Percentiles rank a stretch among this genome's conserved stretches.
Conservation (phyloP, 768 basidiomycete species). For the Coprinellus aureogranulatus region DNA sequence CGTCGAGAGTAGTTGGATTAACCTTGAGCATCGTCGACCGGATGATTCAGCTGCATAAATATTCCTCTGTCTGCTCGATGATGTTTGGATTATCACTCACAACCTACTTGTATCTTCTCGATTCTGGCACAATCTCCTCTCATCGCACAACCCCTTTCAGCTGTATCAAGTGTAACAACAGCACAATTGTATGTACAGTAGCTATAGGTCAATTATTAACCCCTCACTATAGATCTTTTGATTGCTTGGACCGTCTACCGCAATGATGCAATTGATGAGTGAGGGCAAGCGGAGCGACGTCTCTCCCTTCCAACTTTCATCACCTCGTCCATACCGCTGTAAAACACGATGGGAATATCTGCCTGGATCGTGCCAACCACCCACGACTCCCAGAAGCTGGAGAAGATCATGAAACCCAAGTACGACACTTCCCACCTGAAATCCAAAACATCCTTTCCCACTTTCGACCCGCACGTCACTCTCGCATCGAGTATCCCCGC, state of each 20-base stretch:
- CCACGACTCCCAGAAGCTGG: conserved; percentile 42
- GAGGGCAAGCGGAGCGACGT: too few species aligned
- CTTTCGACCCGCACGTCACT: conserved; percentile 70
- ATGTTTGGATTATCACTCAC: background rate
- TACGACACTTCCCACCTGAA: conserved; percentile 22
- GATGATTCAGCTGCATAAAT: background rate
- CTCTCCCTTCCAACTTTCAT: background rate
- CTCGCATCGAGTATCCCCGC: conserved; percentile 44
- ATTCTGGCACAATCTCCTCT: background rate
- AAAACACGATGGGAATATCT: conserved; percentile 23
- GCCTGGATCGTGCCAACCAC: conserved; percentile 69
- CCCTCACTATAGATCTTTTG: background rate
- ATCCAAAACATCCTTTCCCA: conserved; percentile 50
- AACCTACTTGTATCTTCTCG: background rate
- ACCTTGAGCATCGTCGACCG: conserved; percentile 35
- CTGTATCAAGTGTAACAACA: background rate
- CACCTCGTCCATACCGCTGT: background rate
- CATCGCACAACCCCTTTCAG: background rate
- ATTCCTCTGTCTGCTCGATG: background rate
- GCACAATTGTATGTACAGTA: background rate
- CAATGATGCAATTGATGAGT: too few species aligned
- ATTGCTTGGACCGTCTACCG: too few species aligned
- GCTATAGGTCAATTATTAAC: conserved; percentile 1
- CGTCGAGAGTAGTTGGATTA: conserved; percentile 69
- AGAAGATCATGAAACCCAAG: conserved; percentile 43